Evolutionary conservation across 345 rosid species (phyloP).

Genomic region (Melaleuca quinquenervia): DNA sequence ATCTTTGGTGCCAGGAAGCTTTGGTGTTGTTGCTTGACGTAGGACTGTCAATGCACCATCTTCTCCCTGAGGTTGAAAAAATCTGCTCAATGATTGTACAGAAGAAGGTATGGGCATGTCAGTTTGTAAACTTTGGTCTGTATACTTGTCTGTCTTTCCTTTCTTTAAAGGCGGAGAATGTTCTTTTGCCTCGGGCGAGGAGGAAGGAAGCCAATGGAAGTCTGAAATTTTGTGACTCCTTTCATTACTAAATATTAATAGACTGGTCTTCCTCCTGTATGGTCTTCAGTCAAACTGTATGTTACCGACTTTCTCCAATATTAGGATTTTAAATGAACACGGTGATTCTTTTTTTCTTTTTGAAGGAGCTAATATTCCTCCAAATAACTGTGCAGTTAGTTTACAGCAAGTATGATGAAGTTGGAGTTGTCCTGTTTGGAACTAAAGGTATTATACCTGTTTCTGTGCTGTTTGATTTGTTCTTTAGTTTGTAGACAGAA

Average conservation of each 20-base stretch:
- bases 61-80: constrained; percentile 55
- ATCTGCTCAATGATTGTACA: constrained; percentile 58
- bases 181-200: background rate
- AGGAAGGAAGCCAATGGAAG: background rate
- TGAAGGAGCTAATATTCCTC: background rate
- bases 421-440: constrained; percentile 75
- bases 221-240: background rate
- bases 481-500: background rate
- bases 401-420: constrained; percentile 66
- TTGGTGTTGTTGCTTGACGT: constrained; percentile 74
- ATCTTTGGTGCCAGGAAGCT: constrained; percentile 42
- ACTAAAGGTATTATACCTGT: constrained; percentile 45
- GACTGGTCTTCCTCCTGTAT: background rate
- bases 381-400: constrained; percentile 47
- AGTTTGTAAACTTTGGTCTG: background rate
- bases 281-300: background rate
- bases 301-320: background rate
- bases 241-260: background rate
- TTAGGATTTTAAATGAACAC: background rate
- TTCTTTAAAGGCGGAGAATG: background rate
- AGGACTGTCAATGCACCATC: constrained; percentile 68
- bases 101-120: constrained; percentile 45
- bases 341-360: background rate
- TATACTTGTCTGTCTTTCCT: background rate
- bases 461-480: background rate